Conservation (phyloP, 768 basidiomycete genomes). For the Pisolithus albus region DNA sequence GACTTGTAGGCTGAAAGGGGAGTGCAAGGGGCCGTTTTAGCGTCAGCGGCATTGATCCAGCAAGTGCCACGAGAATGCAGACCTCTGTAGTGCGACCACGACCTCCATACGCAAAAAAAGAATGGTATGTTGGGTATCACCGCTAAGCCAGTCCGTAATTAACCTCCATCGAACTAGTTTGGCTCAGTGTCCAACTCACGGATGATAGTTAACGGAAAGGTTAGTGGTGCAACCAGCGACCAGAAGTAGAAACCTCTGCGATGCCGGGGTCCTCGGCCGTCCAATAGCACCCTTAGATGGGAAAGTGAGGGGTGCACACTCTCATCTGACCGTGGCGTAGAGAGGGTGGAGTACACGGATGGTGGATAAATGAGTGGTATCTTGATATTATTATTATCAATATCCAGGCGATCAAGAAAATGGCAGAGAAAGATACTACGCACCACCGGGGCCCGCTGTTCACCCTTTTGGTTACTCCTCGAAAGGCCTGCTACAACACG, state of each 20-base stretch:
- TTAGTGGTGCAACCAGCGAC: conserved; percentile 62
- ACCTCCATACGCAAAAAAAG: conserved; percentile 80
- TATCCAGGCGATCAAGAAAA: background rate
- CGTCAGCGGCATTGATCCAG: background rate
- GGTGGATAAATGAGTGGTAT: conserved; percentile 44
- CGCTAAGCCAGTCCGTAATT: conserved; percentile 37
- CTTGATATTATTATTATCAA: conserved; percentile 27
- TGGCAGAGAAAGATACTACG: background rate
- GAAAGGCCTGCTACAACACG: conserved; percentile 7
- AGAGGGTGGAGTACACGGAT: conserved; percentile 46
- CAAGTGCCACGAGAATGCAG: conserved; percentile 3
- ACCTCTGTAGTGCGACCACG: conserved; percentile 84
- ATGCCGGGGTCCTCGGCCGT: conserved; percentile 55
- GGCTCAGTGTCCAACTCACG: conserved; percentile 41
- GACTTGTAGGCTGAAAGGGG: conserved; percentile 53
- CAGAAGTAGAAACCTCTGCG: conserved; percentile 59
- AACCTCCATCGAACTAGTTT: background rate
- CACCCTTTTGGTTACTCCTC: conserved; percentile 3
- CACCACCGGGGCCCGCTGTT: background rate
- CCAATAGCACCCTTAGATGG: conserved; percentile 48
- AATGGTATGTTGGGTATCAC: conserved; percentile 79
- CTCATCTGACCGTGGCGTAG: conserved; percentile 20
- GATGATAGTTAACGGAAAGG: conserved; percentile 68
- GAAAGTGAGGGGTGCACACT: conserved; percentile 27
- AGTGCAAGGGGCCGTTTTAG: background rate